These are phyloP conservation scores for Pseudocercospora macadamiae DNA, from an alignment of 2,329 filamentous ascomycete species.

Conservation along the genomic window DNA sequence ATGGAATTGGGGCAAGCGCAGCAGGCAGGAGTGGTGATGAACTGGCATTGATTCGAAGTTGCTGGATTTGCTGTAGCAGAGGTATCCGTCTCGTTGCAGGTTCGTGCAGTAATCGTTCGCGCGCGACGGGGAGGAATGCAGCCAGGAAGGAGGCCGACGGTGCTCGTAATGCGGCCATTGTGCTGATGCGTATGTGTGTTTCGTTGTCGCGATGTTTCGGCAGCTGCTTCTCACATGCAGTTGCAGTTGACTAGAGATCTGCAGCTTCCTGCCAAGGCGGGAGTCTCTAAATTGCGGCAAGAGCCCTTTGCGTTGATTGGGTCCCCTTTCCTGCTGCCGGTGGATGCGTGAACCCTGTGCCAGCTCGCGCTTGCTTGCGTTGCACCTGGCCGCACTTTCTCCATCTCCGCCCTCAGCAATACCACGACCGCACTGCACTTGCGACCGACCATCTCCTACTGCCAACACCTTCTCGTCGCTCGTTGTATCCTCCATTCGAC, in stretches of 20 bases:
- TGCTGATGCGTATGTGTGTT: slow-evolving; percentile 9
- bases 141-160: slow-evolving; percentile 47
- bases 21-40: slow-evolving; percentile 50
- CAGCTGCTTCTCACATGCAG: too few relatives aligned
- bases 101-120: slow-evolving; percentile 43
- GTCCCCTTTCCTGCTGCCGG: slow-evolving; percentile 22
- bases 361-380: slow-evolving; percentile 2
- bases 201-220: background rate
- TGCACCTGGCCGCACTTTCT: slow-evolving; percentile 24
- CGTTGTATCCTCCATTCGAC: slow-evolving; percentile 5
- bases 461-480: slow-evolving; percentile 13
- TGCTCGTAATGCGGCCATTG: slow-evolving; percentile 45
- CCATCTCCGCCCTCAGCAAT: slow-evolving; percentile 13
- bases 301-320: slow-evolving; percentile 21
- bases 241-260: slow-evolving; percentile 7
- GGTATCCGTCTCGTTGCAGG: slow-evolving; percentile 52
- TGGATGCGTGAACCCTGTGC: slow-evolving; percentile 25
- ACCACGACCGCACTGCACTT: slow-evolving; percentile 13
- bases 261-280: slow-evolving; percentile 17
- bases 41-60: slow-evolving; percentile 42
- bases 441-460: slow-evolving; percentile 1
- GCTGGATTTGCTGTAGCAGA: slow-evolving; percentile 48
- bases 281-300: slow-evolving; percentile 16
- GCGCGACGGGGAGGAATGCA: slow-evolving; percentile 58
- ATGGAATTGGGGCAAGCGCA: slow-evolving; percentile 66